A percentile compares a stretch with the other conserved stretches of the same genome.
Conservation (phyloP, 306 rosid species). For the Prunus armeniaca region DNA sequence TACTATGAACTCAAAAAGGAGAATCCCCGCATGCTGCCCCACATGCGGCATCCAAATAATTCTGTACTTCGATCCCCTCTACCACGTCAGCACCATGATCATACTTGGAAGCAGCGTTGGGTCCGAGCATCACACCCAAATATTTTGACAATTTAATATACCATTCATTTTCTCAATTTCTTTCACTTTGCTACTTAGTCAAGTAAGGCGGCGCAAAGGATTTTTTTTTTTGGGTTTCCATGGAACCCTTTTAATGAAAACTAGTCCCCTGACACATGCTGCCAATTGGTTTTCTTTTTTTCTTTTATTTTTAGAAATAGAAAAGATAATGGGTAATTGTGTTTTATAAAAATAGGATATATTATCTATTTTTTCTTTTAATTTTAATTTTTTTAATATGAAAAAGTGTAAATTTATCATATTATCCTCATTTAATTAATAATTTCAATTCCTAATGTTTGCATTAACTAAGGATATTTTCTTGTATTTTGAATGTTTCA, state of each 20-base stretch:
- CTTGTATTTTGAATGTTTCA: too few relatives aligned
- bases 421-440: too few relatives aligned
- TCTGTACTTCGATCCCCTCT: background rate
- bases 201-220: slow-evolving; percentile 21
- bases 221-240: background rate
- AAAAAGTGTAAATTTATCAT: too few relatives aligned
- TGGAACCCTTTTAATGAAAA: background rate
- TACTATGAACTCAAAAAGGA: background rate
- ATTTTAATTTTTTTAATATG: too few relatives aligned
- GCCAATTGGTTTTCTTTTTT: too few relatives aligned
- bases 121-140: background rate
- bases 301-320: too few relatives aligned
- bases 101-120: background rate
- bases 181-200: slow-evolving; percentile 7
- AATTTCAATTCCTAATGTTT: too few relatives aligned
- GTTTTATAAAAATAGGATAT: too few relatives aligned
- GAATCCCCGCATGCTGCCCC: background rate
- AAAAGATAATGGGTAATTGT: too few relatives aligned
- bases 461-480: too few relatives aligned
- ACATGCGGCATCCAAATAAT: background rate
- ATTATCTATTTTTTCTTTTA: too few relatives aligned
- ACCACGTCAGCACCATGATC: background rate
- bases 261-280: too few relatives aligned
- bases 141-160: background rate
- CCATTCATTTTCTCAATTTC: background rate